These are phyloP conservation scores for Trametes hirsuta DNA, from an alignment of 1,284 basidiomycete species.

Conservation along the genomic window DNA sequence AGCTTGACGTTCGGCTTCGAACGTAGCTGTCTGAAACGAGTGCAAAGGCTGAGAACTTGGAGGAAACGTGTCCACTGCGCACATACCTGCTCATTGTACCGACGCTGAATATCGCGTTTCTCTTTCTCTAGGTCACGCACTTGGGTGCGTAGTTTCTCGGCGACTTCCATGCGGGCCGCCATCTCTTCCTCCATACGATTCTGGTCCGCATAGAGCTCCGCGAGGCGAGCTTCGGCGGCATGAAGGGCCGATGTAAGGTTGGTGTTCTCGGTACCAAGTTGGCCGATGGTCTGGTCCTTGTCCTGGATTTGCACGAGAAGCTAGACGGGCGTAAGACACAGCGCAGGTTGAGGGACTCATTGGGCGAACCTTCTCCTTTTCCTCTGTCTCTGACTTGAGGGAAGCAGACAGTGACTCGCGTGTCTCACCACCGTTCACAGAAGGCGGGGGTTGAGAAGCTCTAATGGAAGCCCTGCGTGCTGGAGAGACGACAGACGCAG, in stretches of 20 bases:
- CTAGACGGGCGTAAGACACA: slow-evolving; percentile 39
- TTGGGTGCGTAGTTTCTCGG: slow-evolving; percentile 76
- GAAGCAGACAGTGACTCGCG: slow-evolving; percentile 60
- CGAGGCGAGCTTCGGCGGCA: slow-evolving; percentile 66
- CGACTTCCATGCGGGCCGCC: slow-evolving; percentile 74
- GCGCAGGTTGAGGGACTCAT: slow-evolving; percentile 6
- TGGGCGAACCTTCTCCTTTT: slow-evolving; percentile 71
- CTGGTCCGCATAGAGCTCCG: slow-evolving; percentile 80
- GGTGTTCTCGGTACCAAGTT: slow-evolving; percentile 64
- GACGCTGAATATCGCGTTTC: slow-evolving; percentile 73
- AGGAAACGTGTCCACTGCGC: background rate
- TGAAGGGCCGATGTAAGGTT: slow-evolving; percentile 64
- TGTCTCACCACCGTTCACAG: slow-evolving; percentile 32
- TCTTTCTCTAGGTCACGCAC: slow-evolving; percentile 83
- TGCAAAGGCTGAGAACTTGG: slow-evolving; percentile 5
- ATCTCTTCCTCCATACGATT: slow-evolving; percentile 76
- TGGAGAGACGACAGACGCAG: slow-evolving; percentile 38
- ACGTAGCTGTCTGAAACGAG: slow-evolving; percentile 62
- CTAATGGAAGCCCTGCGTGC: slow-evolving; percentile 56
- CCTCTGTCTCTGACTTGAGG: slow-evolving; percentile 74
- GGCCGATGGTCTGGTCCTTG: slow-evolving; percentile 69
- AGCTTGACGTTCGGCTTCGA: slow-evolving; percentile 83
- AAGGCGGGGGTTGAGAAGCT: slow-evolving; percentile 41
- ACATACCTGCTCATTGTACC: slow-evolving; percentile 80
- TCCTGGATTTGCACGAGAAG: slow-evolving; percentile 75